Percentiles rank a stretch among this genome's conserved stretches.
phyloP scores from a whole-genome alignment of 176 grass and related monocot genomes.

The Melocanna baccifera region DNA sequence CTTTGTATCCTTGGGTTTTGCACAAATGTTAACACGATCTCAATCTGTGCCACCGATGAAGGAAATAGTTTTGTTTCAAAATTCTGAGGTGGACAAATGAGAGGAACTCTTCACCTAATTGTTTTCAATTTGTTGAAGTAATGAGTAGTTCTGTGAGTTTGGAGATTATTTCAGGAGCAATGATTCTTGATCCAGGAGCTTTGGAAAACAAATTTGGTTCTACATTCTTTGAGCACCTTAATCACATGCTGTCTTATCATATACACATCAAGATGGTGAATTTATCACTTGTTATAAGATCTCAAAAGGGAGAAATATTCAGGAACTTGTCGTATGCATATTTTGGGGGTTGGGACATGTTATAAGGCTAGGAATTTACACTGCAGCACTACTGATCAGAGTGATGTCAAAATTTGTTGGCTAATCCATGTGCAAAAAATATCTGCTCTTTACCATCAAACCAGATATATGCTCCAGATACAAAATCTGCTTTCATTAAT shows the following conservation, averaged over 20 bases:
- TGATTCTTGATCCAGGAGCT: neutral
- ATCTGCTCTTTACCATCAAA: conserved; percentile 13
- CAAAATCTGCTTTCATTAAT: neutral
- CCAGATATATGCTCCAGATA: neutral
- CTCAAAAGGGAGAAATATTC: neutral
- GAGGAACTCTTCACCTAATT: neutral
- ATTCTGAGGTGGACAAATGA: neutral
- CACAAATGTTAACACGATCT: conserved; percentile 37
- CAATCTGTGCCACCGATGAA: conserved; percentile 7
- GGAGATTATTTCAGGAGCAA: neutral
- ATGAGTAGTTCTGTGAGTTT: neutral
- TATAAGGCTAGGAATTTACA: neutral
- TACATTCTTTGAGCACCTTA: neutral
- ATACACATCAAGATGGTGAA: neutral
- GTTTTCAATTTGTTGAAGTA: neutral
- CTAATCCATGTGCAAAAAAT: conserved; percentile 22
- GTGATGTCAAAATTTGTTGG: conserved; percentile 18
- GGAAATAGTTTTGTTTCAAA: neutral
- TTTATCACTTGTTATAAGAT: neutral
- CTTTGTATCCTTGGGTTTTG: neutral
- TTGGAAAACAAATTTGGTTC: neutral
- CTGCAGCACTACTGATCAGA: neutral
- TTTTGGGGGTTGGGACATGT: neutral
- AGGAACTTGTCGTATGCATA: neutral
- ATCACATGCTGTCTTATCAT: neutral